Conservation (phyloP, 306 rosid genomes). For the Dalbergia cochinchinensis region DNA sequence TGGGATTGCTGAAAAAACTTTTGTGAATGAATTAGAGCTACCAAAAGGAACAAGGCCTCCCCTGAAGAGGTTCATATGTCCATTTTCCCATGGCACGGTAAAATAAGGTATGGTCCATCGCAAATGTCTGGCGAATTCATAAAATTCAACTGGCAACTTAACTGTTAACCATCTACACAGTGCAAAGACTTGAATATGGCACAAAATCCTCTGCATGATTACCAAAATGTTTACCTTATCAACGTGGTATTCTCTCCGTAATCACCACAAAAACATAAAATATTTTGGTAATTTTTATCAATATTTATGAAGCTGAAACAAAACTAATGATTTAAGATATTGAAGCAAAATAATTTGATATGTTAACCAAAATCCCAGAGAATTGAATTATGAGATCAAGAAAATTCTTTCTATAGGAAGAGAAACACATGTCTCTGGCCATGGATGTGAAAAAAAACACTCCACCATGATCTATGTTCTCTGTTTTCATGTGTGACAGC, state of each 20-base stretch:
- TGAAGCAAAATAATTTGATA: conserved; percentile 16
- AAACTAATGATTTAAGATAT: conserved; percentile 7
- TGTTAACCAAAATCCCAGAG: conserved; percentile 17
- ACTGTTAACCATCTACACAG: conserved; percentile 82
- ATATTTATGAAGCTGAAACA: background rate
- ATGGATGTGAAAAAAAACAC: background rate
- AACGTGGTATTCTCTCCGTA: conserved; percentile 34
- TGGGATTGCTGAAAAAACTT: conserved; percentile 52
- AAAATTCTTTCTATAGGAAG: conserved; percentile 11
- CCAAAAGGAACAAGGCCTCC: conserved; percentile 59
- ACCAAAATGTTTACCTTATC: conserved; percentile 29
- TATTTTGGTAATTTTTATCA: background rate
- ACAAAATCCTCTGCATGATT: conserved; percentile 80
- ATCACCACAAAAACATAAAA: background rate
- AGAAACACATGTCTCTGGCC: conserved; percentile 6
- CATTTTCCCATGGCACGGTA: conserved; percentile 80
- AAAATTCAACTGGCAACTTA: conserved; percentile 77
- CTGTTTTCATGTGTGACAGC: background rate
- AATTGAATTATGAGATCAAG: background rate
- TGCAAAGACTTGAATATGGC: conserved; percentile 89
- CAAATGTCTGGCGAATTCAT: conserved; percentile 74
- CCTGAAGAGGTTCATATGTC: conserved; percentile 48
- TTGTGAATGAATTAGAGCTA: conserved; percentile 51
- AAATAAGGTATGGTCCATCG: conserved; percentile 86
- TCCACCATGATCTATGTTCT: background rate